Evolutionary conservation across 225 moss, liverwort and hornwort genomes (phyloP), one percentile per base, ranked within the genome.

Genomic region (Neckera pumila): DNA sequence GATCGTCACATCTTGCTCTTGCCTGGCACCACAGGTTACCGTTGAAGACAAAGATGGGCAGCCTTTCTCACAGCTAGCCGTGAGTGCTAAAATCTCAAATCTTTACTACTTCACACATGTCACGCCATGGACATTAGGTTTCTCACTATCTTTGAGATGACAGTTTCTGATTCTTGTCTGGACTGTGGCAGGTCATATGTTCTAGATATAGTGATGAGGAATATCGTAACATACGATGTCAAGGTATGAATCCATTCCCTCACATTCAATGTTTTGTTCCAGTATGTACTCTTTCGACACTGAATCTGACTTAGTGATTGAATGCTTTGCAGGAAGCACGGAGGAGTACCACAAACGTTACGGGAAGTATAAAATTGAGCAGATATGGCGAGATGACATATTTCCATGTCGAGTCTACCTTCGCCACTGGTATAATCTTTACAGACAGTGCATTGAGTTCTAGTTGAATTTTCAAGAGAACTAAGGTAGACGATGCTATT

Each of bases 341-440:
- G 90, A 94, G 85, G 98, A 96, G 91, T 98, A 95, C 79, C 53
- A 96, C 67, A 92, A 81, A 87, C 94, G 94, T 62, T 97, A 95
- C 84, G 98, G 98, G 84, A 94, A 90, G 86, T 90, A 92, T 88
- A 88, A 93, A 66, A 95, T 98, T 88, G 83, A 95, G 53, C 93
- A 95, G 84, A 95, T 98, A 69, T 98, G 96, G 96, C 93, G 93
- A 63, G 96, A 98, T 90, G 98, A 98, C 87, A 97, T 98, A 85
- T 90, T 95, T 82, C 98, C 98, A 56, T 98, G 98, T 91, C 92
- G 98, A 61, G 85, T 95, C 77, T 97, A 98, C 85, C 92, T 98
- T 87, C 95, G 98, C 80, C 98, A 96, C 88, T 98, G 98, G 98
- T 98, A 95, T 51, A 90, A 84, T 67, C 79, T 76, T n/a, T 59